Percentiles rank a stretch among this genome's conserved stretches.
These are phyloP conservation scores for Cercospora sp. DNA, from an alignment of 2,329 filamentous ascomycete genomes.

Conservation along the genomic window DNA sequence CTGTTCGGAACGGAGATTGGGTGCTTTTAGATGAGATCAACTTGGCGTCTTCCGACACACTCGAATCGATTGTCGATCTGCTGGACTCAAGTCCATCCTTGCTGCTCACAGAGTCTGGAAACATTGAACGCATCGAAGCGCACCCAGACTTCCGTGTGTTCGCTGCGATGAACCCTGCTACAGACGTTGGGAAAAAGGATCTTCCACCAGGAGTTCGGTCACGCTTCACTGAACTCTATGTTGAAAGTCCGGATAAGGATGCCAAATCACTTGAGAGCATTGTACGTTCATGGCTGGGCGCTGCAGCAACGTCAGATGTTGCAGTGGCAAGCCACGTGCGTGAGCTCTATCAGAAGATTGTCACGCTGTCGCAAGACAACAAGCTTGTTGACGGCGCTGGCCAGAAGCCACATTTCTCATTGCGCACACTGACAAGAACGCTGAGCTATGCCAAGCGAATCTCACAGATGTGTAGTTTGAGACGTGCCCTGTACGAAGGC, in stretches of 20 bases:
- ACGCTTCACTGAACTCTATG: slow-evolving; percentile 93
- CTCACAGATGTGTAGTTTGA: slow-evolving; percentile 76
- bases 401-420: slow-evolving; percentile 94
- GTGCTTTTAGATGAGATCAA: slow-evolving; percentile 97
- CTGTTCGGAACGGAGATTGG: slow-evolving; percentile 95
- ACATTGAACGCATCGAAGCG: slow-evolving; percentile 83
- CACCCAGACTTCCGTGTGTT: slow-evolving; percentile 95
- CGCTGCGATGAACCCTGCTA: slow-evolving; percentile 98
- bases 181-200: slow-evolving; percentile 94
- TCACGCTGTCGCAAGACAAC: slow-evolving; percentile 76
- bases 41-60: slow-evolving; percentile 86
- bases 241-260: slow-evolving; percentile 84
- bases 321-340: slow-evolving; percentile 78
- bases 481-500: slow-evolving; percentile 86
- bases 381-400: slow-evolving; percentile 90
- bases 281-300: slow-evolving; percentile 82
- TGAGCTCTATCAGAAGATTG: slow-evolving; percentile 83
- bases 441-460: slow-evolving; percentile 86
- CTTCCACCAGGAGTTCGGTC: slow-evolving; percentile 84
- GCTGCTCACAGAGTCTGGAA: slow-evolving; percentile 87
- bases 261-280: slow-evolving; percentile 83
- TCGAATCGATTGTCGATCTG: slow-evolving; percentile 90
- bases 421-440: slow-evolving; percentile 87
- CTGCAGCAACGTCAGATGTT: slow-evolving; percentile 66
- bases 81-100: slow-evolving; percentile 78